These are phyloP conservation scores for Bimuria novae-zelandiae DNA, from an alignment of 2,329 filamentous ascomycete genomes.

Conservation along the genomic window DNA sequence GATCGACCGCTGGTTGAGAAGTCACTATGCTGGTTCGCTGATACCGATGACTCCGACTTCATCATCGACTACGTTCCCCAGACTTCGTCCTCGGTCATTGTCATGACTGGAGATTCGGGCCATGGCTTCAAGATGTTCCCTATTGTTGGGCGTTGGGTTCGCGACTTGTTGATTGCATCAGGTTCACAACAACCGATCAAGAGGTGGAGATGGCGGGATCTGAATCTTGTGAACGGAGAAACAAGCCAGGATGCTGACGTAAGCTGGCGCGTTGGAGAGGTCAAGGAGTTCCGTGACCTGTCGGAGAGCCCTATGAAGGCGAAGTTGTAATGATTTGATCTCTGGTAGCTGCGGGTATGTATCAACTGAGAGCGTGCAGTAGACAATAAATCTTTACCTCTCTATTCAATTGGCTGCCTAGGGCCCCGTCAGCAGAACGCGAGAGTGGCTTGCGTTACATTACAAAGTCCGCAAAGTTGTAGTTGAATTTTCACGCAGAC, in stretches of 20 bases:
- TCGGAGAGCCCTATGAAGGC: slow-evolving; percentile 14
- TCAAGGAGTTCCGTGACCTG: slow-evolving; percentile 28
- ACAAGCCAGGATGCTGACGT: slow-evolving; percentile 52
- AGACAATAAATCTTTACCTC: too few species aligned
- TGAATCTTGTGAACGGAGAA: slow-evolving; percentile 30
- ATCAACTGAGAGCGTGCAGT: too few species aligned
- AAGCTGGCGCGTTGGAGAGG: slow-evolving; percentile 53
- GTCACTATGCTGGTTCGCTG: slow-evolving; percentile 67
- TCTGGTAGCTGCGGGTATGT: too few species aligned
- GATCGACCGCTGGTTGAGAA: slow-evolving; percentile 61
- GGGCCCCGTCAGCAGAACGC: too few species aligned
- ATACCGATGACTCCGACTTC: slow-evolving; percentile 64
- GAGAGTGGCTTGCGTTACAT: too few species aligned
- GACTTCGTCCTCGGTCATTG: slow-evolving; percentile 53
- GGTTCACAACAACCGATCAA: slow-evolving; percentile 50
- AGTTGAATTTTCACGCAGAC: too few species aligned
- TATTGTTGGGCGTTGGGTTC: slow-evolving; percentile 61
- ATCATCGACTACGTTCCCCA: slow-evolving; percentile 63
- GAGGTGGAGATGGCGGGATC: slow-evolving; percentile 59
- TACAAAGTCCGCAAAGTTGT: too few species aligned
- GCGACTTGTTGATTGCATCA: slow-evolving; percentile 49
- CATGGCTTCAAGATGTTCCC: slow-evolving; percentile 69
- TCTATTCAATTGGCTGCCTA: too few species aligned
- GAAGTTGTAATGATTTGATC: slow-evolving; percentile 19
- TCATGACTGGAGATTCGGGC: slow-evolving; percentile 63